These are phyloP conservation scores for Bryum argenteum DNA, from an alignment of 225 moss, liverwort and hornwort genomes.

Conservation along the genomic window DNA sequence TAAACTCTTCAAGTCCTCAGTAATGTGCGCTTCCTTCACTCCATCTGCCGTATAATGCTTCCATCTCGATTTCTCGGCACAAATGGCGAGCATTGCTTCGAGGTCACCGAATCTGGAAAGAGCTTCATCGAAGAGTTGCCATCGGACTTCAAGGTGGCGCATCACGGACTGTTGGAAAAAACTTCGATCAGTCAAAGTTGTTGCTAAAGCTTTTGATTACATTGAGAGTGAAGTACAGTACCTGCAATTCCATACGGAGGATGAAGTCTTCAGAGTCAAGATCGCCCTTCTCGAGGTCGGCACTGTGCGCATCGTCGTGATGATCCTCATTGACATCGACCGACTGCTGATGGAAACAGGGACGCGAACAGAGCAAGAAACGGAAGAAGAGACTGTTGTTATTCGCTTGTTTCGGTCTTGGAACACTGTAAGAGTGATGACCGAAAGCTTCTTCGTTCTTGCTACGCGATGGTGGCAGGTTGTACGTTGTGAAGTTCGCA, in stretches of 20 bases:
- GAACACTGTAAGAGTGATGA: constrained; percentile 37
- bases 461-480: constrained; percentile 36
- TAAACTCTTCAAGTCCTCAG: constrained; percentile 37
- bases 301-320: constrained; percentile 28
- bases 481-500: constrained; percentile 59
- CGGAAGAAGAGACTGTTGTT: constrained; percentile 56
- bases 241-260: constrained; percentile 47
- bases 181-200: constrained; percentile 21
- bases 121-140: constrained; percentile 92
- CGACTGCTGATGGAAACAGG: constrained; percentile 44
- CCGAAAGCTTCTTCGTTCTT: constrained; percentile 29
- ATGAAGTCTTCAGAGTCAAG: constrained; percentile 22
- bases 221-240: neutral
- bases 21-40: constrained; percentile 41
- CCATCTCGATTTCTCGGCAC: constrained; percentile 57
- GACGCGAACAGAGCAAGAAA: constrained; percentile 67
- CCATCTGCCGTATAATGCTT: constrained; percentile 31
- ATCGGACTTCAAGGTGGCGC: constrained; percentile 87
- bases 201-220: neutral
- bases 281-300: constrained; percentile 25
- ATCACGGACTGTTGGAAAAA: constrained; percentile 60
- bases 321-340: constrained; percentile 29
- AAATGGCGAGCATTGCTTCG: constrained; percentile 92
- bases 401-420: constrained; percentile 27
- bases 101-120: constrained; percentile 83